Base-by-base conservation (phyloP, 176 grass and related monocot genomes). In the Melocanna baccifera region DNA sequence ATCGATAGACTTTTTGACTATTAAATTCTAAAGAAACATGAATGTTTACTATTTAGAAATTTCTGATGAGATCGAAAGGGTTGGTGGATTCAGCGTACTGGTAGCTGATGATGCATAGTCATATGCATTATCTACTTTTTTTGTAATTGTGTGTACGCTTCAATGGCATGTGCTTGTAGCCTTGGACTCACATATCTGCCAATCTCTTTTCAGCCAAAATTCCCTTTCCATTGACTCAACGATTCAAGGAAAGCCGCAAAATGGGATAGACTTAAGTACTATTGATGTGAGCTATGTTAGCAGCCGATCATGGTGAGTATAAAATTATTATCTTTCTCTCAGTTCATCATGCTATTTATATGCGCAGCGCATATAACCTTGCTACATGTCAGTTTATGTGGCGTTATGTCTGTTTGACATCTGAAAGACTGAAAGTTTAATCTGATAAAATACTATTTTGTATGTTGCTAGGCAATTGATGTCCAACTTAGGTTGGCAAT, bases 281-380 rank as follows among this genome's bases (percentile, higher is more conserved):
- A 93, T 99, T 73, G 97, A 99, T 55, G 97, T 99, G 78, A 99
- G 97, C 84, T 99, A 99, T 64, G 97, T 99, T 78, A 99, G 97
- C 86, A 99, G 97, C 85, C 97, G 97, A 67, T 99, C 97, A 80
- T 99, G 97, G 97, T 99, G 56, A 62, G 84, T 75, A 48, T 78
- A 55, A 43, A 43, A 39, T 50, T 28, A 28, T 78, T 43, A 11
- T 72, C 14, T 70, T 80, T 83, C n/a, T n/a, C n/a, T n/a, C n/a
- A n/a, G n/a, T n/a, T n/a, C n/a, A n/a, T n/a, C n/a, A n/a, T n/a
- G n/a, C n/a, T n/a, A n/a, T n/a, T n/a, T n/a, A n/a, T n/a, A n/a
- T n/a, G n/a, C n/a, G n/a, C n/a, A n/a, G n/a, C n/a, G n/a, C n/a
- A n/a, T n/a, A n/a, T n/a, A n/a, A n/a, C n/a, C n/a, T n/a, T n/a